A percentile compares a stretch with the other conserved stretches of the same genome.
phyloP scores from a whole-genome alignment of 768 basidiomycete species.

The Psilocybe cubensis region DNA sequence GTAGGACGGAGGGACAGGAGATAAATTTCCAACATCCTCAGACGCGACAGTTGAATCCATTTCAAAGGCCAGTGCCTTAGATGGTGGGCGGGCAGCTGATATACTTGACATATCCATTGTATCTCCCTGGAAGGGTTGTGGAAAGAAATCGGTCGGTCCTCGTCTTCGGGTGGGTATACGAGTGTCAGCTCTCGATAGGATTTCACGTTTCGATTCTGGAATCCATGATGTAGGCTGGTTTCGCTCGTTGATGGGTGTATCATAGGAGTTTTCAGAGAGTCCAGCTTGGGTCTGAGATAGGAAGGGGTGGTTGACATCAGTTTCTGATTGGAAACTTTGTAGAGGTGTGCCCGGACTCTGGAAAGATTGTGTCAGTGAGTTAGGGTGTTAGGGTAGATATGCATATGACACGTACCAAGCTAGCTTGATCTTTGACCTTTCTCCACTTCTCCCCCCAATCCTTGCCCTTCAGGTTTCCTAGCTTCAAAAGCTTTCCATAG shows the following conservation, averaged over 20 bases:
- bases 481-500: slow-evolving; percentile 81
- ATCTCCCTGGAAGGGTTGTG: not conserved
- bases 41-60: slow-evolving; percentile 7
- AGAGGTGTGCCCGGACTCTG: slow-evolving; percentile 11
- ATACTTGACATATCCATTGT: not conserved
- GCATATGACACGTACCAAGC: slow-evolving; percentile 30
- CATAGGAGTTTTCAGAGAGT: not conserved
- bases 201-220: not conserved
- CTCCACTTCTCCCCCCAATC: slow-evolving; percentile 87
- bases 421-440: slow-evolving; percentile 62
- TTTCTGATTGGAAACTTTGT: slow-evolving; percentile 16
- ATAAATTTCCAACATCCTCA: slow-evolving; percentile 20
- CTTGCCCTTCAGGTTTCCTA: slow-evolving; percentile 78
- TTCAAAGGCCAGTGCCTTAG: not conserved
- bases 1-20: slow-evolving; percentile 27
- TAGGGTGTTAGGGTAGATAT: no score
- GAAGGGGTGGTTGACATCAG: slow-evolving; percentile 4
- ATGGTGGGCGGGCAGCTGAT: not conserved
- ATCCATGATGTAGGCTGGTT: not conserved
- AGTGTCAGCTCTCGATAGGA: not conserved
- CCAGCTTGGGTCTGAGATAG: slow-evolving; percentile 6
- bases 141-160: not conserved
- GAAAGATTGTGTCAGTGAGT: not conserved
- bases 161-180: not conserved
- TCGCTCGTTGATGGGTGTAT: not conserved